Evolutionary conservation across 352 stramenopile species (phyloP), one percentile per base, ranked within the genome.

Genomic region (Phytophthora citrophthora): DNA sequence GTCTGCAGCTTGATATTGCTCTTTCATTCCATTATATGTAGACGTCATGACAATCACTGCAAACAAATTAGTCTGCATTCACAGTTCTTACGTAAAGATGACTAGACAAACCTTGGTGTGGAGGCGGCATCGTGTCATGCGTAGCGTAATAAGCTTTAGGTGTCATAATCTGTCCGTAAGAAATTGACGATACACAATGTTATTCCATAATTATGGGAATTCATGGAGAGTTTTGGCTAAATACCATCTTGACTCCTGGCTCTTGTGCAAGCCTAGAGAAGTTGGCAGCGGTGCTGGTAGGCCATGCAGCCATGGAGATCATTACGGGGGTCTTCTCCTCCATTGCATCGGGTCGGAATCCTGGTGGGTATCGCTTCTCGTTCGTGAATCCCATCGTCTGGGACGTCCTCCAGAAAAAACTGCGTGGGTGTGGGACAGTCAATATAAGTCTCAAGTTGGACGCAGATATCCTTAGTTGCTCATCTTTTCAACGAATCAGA

Each of bases 91-190:
- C 4, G 53, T 11, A 51, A 5, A 20, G 3, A 62, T 44, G 6
- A 20, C 4, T 7, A 46, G 41, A 26, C 48, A 39, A 68, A 90
- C 84, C 79, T 90, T 91, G 84, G 18, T 76, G 41, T 4, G 52
- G 31, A 32, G 79, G 77, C 13, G 84, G 82, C 79, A 86, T 86
- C 0, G 84, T 91, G 46, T 93, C 72, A 39, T 90, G 58, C 40
- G 80, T 93, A 50, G 84, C 84, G 24, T 88, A 55, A 54, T 90
- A 93, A 44, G 59, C 62, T 39, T 77, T 74, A 3, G 84, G 84
- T 0, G 72, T 70, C 34, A 76, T 56, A 12, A 93, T 93, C 84
- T 92, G 48, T 13, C 24, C 31, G 11, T 68, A 39, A 57, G 7
- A 48, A 36, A 18, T 10, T 31, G 11, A 20, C 15, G 29, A 44